Evolutionary conservation across 176 grass and related monocot genomes (phyloP).

Genomic region (Carex littledalei): DNA sequence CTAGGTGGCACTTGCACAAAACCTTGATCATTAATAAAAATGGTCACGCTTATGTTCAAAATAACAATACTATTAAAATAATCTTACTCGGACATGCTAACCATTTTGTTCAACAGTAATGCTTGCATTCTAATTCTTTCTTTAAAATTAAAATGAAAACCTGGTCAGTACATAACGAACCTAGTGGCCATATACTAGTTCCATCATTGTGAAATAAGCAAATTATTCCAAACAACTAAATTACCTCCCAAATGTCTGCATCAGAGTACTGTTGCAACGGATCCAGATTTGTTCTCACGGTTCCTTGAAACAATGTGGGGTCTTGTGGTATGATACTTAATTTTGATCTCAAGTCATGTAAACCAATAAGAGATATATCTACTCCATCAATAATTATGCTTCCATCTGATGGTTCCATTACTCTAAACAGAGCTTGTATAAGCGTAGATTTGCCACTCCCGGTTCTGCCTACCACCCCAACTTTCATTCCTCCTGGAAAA

Average conservation of each 20-base stretch:
- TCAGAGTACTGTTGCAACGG: constrained; percentile 59
- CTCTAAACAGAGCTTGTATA: constrained; percentile 82
- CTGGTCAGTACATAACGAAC: not conserved
- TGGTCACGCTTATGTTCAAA: not conserved
- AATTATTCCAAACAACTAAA: not conserved
- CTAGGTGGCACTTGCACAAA: constrained; percentile 52
- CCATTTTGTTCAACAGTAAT: not conserved
- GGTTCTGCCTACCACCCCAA: constrained; percentile 83
- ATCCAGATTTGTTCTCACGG: constrained; percentile 70
- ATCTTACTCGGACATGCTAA: not conserved
- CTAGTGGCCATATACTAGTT: not conserved
- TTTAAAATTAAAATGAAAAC: not conserved
- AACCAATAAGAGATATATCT: constrained; percentile 66
- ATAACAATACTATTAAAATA: not conserved
- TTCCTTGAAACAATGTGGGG: constrained; percentile 86
- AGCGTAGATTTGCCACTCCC: constrained; percentile 96
- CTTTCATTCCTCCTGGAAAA: constrained; percentile 80
- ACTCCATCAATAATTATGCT: constrained; percentile 62
- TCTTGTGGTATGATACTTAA: constrained; percentile 93
- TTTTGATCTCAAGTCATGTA: constrained; percentile 71
- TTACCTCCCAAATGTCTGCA: constrained; percentile 83
- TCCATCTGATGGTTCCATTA: constrained; percentile 71
- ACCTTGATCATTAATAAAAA: constrained; percentile 37
- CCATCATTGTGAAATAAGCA: not conserved
- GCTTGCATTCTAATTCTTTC: not conserved